phyloP scores from a whole-genome alignment of 1,139 yeast species.

The Yamadazyma pseudoaaseri region DNA sequence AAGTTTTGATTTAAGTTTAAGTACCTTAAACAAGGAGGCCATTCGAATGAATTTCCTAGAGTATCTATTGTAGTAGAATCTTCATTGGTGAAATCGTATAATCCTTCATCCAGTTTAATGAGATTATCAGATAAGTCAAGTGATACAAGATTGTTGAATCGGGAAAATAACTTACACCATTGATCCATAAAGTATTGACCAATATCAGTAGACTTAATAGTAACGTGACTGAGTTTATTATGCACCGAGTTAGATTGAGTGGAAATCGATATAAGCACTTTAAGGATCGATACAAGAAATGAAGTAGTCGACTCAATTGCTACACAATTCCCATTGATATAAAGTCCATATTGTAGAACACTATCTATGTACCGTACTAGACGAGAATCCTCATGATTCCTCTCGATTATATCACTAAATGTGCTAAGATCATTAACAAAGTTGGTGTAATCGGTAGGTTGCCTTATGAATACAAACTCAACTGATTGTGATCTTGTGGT shows the following conservation, averaged over 20 bases:
- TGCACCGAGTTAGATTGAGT: constrained; percentile 10
- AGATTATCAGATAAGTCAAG: constrained; percentile 30
- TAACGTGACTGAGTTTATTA: constrained; percentile 22
- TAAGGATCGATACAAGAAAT: constrained; percentile 26
- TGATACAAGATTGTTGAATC: constrained; percentile 21
- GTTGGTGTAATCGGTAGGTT: constrained; percentile 26
- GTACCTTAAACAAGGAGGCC: constrained; percentile 27
- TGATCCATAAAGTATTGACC: constrained; percentile 32
- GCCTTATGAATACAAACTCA: constrained; percentile 28
- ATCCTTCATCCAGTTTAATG: constrained; percentile 19
- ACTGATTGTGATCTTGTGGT: constrained; percentile 24
- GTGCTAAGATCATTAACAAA: constrained; percentile 25
- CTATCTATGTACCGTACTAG: constrained; percentile 18
- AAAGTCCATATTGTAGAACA: constrained; percentile 22
- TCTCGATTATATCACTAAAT: constrained; percentile 23
- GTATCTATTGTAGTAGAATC: constrained; percentile 17
- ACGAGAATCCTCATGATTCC: constrained; percentile 3
- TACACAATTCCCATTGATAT: constrained; percentile 28
- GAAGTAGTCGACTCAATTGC: constrained; percentile 29
- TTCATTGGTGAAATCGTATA: not conserved
- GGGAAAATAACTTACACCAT: constrained; percentile 33
- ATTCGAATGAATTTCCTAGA: constrained; percentile 22
- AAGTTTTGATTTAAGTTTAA: constrained; percentile 29
- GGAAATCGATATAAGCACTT: constrained; percentile 24
- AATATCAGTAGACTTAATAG: constrained; percentile 35